Base-by-base conservation (phyloP, 75 land plant genomes). In the Pinus taeda region DNA sequence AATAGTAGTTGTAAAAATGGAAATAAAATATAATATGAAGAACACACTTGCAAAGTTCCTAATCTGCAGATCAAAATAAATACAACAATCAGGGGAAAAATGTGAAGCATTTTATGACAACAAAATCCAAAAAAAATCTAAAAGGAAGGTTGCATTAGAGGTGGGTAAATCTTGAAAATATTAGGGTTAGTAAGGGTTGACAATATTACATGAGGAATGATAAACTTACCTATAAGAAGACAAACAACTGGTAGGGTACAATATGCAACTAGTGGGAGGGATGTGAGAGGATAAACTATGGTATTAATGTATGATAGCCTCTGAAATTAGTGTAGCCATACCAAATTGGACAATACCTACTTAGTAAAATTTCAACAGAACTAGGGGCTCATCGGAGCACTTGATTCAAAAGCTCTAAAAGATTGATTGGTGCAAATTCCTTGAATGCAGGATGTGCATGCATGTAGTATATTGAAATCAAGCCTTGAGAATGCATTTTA, bases 291-390 rank as follows among this genome's bases (percentile, higher is more conserved):
- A 76, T 93, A 93, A 21, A 93, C 95, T 56, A 90, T 91, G 60
- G 95, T 93, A 75, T 93, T 93, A 64, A 93, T 93, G 75, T 93
- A 93, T 20, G 95, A 93, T 26, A 93, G 24, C 76, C 93, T 91
- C 83, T 93, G 87, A 84, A 93, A 83, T 36, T 93, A 74, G 79
- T 84, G 81, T 93, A 93, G 24, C 91, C 95, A 82, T 93, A 93
- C 95, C 95, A 93, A 45, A 93, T 86, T 15, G 95, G 95, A 57
- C 95, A 93, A 93, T 93, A 93, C 78, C 95, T 77, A 69, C 95
- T 93, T 29, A 93, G 84, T 61, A 93, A 57, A 83, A 93, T 93
- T 71, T 93, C 95, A 78, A 93, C 81, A 4, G 95, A 93, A 26
- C 95, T 93, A 57, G 91, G 79, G 24, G 93, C 95, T 93, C 93